phyloP scores from a whole-genome alignment of 768 basidiomycete species.

The Leucosporidium yakuticum region DNA sequence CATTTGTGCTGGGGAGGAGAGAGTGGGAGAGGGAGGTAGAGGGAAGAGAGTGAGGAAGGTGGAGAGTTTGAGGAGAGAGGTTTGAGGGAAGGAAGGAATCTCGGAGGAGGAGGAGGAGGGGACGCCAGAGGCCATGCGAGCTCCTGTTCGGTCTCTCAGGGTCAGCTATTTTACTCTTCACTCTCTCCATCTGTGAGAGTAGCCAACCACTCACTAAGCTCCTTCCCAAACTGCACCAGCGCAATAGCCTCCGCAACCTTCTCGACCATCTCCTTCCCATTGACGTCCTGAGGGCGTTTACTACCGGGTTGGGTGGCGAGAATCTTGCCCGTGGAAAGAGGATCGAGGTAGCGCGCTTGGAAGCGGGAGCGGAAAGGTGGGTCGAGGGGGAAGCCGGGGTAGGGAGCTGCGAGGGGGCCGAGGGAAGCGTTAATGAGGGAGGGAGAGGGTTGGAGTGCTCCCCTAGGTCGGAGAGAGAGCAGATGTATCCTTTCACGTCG shows the following conservation, averaged over 20 bases:
- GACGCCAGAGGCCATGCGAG: conserved; percentile 27
- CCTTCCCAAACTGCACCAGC: conserved; percentile 11
- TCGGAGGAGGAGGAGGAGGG: conserved; percentile 1
- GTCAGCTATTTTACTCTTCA: not conserved
- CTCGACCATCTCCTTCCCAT: not conserved
- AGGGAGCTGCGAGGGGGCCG: conserved; percentile 15
- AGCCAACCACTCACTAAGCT: conserved; percentile 14
- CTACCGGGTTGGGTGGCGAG: conserved; percentile 9
- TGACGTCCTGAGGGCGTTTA: not conserved
- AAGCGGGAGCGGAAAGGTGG: conserved; percentile 30
- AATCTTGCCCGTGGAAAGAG: conserved; percentile 11
- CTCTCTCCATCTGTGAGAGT: not conserved
- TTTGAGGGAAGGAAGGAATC: conserved; percentile 27
- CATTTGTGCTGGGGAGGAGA: not conserved
- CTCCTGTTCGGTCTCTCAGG: not conserved
- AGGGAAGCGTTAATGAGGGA: no score
- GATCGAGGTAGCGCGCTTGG: conserved; percentile 28
- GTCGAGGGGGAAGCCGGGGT: conserved; percentile 28
- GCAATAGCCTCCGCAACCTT: conserved; percentile 15
- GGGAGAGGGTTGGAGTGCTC: no score
- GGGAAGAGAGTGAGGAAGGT: conserved; percentile 30
- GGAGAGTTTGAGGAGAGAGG: conserved; percentile 22
- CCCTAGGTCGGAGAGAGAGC: no score
- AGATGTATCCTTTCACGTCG: no score
- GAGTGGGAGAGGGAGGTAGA: not conserved